phyloP scores from a whole-genome alignment of 2,329 filamentous ascomycete species.

The Fusarium liriodendri region DNA sequence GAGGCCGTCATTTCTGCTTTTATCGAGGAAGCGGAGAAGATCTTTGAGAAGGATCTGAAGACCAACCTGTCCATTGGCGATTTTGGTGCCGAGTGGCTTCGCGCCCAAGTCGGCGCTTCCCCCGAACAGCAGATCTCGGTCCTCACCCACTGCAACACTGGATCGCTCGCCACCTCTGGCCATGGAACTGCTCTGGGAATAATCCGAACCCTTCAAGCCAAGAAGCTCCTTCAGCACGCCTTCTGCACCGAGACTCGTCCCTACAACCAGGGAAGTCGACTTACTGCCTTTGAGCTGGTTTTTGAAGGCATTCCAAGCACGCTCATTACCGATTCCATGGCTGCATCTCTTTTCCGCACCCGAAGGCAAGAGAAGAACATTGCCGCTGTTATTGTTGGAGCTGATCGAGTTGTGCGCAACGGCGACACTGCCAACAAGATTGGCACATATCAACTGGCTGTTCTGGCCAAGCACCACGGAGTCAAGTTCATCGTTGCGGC shows the following conservation, averaged over 20 bases:
- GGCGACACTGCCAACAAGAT: slow-evolving; percentile 99
- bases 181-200: slow-evolving; percentile 96
- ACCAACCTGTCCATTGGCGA: slow-evolving; percentile 90
- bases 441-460: slow-evolving; percentile 91
- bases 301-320: slow-evolving; percentile 93
- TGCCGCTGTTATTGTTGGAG: slow-evolving; percentile 90
- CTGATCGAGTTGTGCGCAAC: slow-evolving; percentile 94
- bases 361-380: slow-evolving; percentile 75
- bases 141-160: slow-evolving; percentile 97
- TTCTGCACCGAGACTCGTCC: slow-evolving; percentile 98
- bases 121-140: slow-evolving; percentile 73
- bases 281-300: slow-evolving; percentile 97
- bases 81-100: slow-evolving; percentile 86
- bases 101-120: slow-evolving; percentile 65
- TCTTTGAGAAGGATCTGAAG: slow-evolving; percentile 85
- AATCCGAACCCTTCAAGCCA: slow-evolving; percentile 81
- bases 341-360: slow-evolving; percentile 80
- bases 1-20: slow-evolving; percentile 75
- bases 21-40: slow-evolving; percentile 83
- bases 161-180: slow-evolving; percentile 95
- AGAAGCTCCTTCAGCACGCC: slow-evolving; percentile 77
- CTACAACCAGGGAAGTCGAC: slow-evolving; percentile 95
- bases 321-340: slow-evolving; percentile 97
- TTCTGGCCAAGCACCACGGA: slow-evolving; percentile 88
- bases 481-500: slow-evolving; percentile 96